These are phyloP conservation scores for Aspergillus ochraceus DNA, from an alignment of 2,329 filamentous ascomycete species.

Conservation along the genomic window DNA sequence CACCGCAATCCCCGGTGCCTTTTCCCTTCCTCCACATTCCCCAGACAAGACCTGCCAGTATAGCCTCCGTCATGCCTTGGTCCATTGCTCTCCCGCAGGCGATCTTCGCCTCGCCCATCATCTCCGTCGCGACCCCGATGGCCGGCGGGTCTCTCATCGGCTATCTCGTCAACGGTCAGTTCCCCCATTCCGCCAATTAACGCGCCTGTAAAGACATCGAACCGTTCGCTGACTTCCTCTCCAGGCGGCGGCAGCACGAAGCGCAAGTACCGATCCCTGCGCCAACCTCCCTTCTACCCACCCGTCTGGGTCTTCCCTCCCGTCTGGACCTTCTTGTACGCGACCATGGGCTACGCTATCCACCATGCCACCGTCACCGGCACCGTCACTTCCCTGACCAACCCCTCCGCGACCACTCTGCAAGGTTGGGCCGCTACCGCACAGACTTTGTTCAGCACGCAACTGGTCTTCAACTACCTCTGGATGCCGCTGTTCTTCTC, in stretches of 20 bases:
- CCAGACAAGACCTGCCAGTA: not conserved
- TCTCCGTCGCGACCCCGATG: conserved; percentile 31
- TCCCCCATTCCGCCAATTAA: not conserved
- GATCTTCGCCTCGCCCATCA: conserved; percentile 31
- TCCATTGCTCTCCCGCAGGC: conserved; percentile 30
- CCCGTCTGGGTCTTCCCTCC: conserved; percentile 60
- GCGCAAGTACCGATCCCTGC: conserved; percentile 37
- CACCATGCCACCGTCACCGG: conserved; percentile 71
- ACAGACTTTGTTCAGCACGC: conserved; percentile 79
- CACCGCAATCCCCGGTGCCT: too few species aligned
- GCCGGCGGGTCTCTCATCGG: conserved; percentile 26
- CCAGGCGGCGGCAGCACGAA: conserved; percentile 33
- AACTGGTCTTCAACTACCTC: conserved; percentile 78
- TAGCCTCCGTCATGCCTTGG: conserved; percentile 26
- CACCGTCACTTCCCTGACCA: conserved; percentile 45
- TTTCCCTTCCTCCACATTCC: not conserved
- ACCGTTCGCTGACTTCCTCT: not conserved
- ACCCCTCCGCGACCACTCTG: conserved; percentile 52
- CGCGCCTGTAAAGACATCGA: too few species aligned
- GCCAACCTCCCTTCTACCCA: conserved; percentile 54
- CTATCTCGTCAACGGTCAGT: conserved; percentile 30
- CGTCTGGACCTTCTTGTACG: conserved; percentile 60
- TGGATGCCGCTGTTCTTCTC: conserved; percentile 96
- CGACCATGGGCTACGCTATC: conserved; percentile 83
- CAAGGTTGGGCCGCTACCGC: conserved; percentile 63